A percentile compares a stretch with the other conserved stretches of the same genome.
These are phyloP conservation scores for Hemisphaericaspora xylofermentans DNA, from an alignment of 1,139 yeast genomes.

Conservation along the genomic window DNA sequence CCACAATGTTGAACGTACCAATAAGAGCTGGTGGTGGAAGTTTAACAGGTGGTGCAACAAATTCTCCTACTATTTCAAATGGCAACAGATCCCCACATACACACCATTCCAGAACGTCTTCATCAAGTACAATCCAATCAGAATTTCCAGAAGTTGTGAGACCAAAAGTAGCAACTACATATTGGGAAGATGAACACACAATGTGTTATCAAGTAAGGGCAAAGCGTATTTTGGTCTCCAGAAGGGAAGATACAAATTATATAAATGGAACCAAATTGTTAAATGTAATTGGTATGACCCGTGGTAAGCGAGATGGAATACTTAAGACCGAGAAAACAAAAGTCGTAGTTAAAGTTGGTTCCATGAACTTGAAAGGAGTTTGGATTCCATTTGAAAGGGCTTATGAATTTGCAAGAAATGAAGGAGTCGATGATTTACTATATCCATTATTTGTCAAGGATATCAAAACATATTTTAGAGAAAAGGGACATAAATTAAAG, in stretches of 20 bases:
- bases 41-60: constrained; percentile 3
- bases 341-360: constrained; percentile 50
- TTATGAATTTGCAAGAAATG: constrained; percentile 49
- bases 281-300: constrained; percentile 91
- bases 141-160: constrained; percentile 22
- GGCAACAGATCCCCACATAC: constrained; percentile 5
- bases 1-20: constrained; percentile 1
- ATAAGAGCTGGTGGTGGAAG: neutral
- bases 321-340: constrained; percentile 48
- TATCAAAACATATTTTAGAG: constrained; percentile 32
- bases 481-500: constrained; percentile 27
- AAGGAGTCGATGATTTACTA: constrained; percentile 39
- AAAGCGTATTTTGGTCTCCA: constrained; percentile 44
- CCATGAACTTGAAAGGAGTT: constrained; percentile 56
- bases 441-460: constrained; percentile 50
- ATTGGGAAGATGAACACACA: constrained; percentile 50
- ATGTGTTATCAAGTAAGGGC: constrained; percentile 51
- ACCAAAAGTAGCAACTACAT: constrained; percentile 45
- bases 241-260: constrained; percentile 52
- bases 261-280: constrained; percentile 63
- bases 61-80: neutral
- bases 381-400: constrained; percentile 61
- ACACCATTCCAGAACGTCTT: constrained; percentile 17
- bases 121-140: constrained; percentile 14
- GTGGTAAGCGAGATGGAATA: constrained; percentile 95